Base-by-base conservation (phyloP, 2,329 filamentous ascomycete genomes). In the Cladosporium sp. region DNA sequence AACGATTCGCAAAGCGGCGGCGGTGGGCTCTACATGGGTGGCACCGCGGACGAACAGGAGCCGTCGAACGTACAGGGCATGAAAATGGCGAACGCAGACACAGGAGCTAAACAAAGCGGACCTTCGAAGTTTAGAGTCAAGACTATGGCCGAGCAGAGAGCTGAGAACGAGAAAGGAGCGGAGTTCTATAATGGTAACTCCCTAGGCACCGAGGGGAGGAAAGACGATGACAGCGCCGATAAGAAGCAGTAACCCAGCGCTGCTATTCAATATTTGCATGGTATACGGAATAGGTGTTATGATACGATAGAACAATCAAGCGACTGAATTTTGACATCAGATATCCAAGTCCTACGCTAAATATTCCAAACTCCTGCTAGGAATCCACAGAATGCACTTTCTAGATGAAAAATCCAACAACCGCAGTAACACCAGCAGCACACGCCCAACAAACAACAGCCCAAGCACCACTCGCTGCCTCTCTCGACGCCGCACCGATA, bases 121-220 rank as follows among this genome's bases (percentile, higher is more conserved):
- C 58, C 59, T 8, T 53, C 57, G n/a, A n/a, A n/a, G 15, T 62
- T 74, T 12, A 67, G 71, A 45, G 70, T 77, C 13, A 65, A 73
- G 51, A 74, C 72, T 32, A 54, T 78, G 39, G 70, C 71, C 15
- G 74, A 77, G 65, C 72, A 74, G 61, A 57, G 70, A 36, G 63
- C 58, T 12, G 65, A 63, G 48, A 56, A 42, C 7, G 59, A 57
- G 41, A 64, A 58, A 51, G 53, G 51, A 57, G 64, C 77, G 34
- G 85, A 95, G 63, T 80, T 95, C 41, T 96, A 96, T 65, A 96
- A 96, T 63, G 91, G 91, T 1, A 96, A 96, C 64, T 88, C 88
- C 65, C 88, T 91, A 74, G 69, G 81, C 72, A 70, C 74, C 58
- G 56, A 60, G 48, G 50, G 68, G 22, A 66, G 69, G 45, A 79